These are phyloP conservation scores for Helicostylum pulchrum DNA, from an alignment of 192 early-diverging fungal species.

Conservation along the genomic window DNA sequence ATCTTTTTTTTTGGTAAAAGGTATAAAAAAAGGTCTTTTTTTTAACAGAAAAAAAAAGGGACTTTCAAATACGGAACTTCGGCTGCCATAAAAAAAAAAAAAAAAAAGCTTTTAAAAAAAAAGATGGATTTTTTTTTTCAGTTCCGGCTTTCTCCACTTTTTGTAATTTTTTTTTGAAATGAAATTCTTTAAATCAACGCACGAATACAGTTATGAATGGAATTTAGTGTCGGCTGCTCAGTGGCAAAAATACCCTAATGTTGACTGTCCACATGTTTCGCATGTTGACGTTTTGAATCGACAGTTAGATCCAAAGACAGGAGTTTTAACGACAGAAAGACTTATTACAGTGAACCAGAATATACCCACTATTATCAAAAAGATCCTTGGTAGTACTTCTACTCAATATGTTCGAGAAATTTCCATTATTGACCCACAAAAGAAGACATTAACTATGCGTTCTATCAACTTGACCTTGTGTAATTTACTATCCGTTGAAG, in stretches of 20 bases:
- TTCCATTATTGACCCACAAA: constrained; percentile 77
- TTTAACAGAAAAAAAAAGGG: too few relatives aligned
- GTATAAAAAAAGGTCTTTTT: too few relatives aligned
- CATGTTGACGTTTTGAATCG: constrained; percentile 88
- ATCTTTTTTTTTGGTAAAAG: too few relatives aligned
- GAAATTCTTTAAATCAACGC: constrained; percentile 83
- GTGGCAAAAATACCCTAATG: constrained; percentile 98
- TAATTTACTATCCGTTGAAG: constrained; percentile 79
- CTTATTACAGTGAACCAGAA: constrained; percentile 85
- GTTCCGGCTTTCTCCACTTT: constrained; percentile 11
- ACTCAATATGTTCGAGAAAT: constrained; percentile 88
- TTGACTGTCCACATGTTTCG: constrained; percentile 83
- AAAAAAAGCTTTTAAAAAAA: too few relatives aligned
- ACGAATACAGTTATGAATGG: constrained; percentile 83
- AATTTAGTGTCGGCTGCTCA: constrained; percentile 78
- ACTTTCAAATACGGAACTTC: too few relatives aligned
- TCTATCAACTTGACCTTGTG: constrained; percentile 86
- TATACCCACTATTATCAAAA: constrained; percentile 73
- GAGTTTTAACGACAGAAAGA: constrained; percentile 87
- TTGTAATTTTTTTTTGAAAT: constrained; percentile 40
- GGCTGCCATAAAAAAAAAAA: too few relatives aligned
- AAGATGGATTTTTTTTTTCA: not conserved
- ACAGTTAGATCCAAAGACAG: constrained; percentile 74
- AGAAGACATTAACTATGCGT: constrained; percentile 68
- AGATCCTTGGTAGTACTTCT: constrained; percentile 65